phyloP scores from a whole-genome alignment of 768 basidiomycete genomes.

The Amanita molliuscula region DNA sequence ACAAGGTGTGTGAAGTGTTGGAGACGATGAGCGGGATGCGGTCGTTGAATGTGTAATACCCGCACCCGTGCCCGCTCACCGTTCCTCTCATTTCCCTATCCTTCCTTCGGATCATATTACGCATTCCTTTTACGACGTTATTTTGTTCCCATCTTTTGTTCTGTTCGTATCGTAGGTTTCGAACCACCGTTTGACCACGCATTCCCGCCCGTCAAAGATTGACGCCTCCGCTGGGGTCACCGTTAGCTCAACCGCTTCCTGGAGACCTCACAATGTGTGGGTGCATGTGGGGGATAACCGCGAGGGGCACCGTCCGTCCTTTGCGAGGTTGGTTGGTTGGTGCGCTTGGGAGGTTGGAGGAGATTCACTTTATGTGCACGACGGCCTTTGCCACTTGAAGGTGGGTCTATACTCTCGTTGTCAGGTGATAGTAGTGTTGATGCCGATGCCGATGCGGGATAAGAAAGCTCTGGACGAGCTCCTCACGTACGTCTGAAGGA shows the following conservation, averaged over 20 bases:
- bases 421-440: not conserved
- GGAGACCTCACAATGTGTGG: no score
- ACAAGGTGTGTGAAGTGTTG: conserved; percentile 23
- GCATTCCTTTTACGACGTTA: no score
- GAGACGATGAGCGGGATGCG: conserved; percentile 25
- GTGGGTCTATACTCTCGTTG: conserved; percentile 16
- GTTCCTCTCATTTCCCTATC: no score
- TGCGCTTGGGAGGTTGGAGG: conserved; percentile 25
- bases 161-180: no score
- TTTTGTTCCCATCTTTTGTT: no score
- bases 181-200: no score
- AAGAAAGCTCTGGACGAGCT: conserved; percentile 36
- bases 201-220: no score
- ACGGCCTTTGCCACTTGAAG: conserved; percentile 30
- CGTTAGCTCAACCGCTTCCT: no score
- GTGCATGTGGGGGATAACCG: conserved; percentile 19
- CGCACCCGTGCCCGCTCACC: no score
- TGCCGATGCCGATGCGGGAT: not conserved
- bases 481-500: conserved; percentile 23
- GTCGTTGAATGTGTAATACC: conserved; percentile 30
- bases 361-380: conserved; percentile 43
- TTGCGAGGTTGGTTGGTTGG: conserved; percentile 24
- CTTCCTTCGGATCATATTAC: no score
- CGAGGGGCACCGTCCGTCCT: conserved; percentile 15
- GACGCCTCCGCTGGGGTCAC: no score